Evolutionary conservation across 495 filamentous ascomycete species (phyloP), one percentile per base, ranked within the genome.

Genomic region (Penicillium angulare): DNA sequence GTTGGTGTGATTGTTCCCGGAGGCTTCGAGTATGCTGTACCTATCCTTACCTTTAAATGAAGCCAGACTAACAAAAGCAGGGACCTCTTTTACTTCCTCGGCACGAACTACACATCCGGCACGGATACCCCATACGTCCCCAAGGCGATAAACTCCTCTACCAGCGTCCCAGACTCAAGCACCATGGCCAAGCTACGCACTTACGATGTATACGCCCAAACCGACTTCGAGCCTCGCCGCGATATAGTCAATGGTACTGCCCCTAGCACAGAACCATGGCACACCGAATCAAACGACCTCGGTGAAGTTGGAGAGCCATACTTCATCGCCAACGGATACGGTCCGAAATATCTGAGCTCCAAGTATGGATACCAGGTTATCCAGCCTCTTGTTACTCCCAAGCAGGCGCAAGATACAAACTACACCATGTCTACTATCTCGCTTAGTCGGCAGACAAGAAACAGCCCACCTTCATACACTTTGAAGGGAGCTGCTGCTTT

Each of bases 151-250:
- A 63, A 58, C 33, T 49, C 57, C 6, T 50, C 51, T 8, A 3
- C 62, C 33, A 16, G 39, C 8, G 46, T 48, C 22, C 41, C 55
- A 2, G 40, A 24, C 34, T 16, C 49, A 12, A 38, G 22, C 21
- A 56, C 55, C 35, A 66, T 68, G 26, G 51, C 60, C 3, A 46
- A 49, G 3, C 57, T 74, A 3, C 35, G 63, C 17, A 23, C 34
- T 5, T 75, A 62, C 60, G 73, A 76, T 40, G 73, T 77, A 18
- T 75, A 73, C 46, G 60, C 66, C 5, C 58, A 74, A 49, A 57
- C 66, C 4, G 56, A 53, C 36, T 77, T 73, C 41, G 36, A 55
- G 4, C 65, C 71, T 5, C 58, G 72, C 7, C 55, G 53, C 1
- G 73, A 75, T 40, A 29, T 68, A 2, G 56, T 69, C 24, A 70